Percentiles rank a stretch among this genome's conserved stretches.
These are phyloP conservation scores for Corchorus olitorius DNA, from an alignment of 345 rosid species.

Conservation along the genomic window DNA sequence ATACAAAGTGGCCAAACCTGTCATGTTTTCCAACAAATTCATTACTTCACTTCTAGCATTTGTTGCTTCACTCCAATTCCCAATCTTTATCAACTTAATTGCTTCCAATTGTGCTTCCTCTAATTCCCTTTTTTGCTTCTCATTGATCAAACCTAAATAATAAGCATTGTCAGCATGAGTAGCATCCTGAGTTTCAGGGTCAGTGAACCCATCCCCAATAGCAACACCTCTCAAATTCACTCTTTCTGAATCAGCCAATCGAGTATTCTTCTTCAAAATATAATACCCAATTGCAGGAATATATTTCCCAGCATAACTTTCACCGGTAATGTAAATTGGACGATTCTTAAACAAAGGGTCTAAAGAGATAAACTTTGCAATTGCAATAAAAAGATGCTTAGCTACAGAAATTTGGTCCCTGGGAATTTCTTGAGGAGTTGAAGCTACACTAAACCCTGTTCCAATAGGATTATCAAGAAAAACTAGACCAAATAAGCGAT, in stretches of 20 bases:
- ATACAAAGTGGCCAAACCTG: constrained; percentile 68
- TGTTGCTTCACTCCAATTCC: constrained; percentile 66
- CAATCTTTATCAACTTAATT: constrained; percentile 35
- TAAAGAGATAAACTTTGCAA: constrained; percentile 44
- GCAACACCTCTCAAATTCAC: constrained; percentile 66
- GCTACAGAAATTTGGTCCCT: constrained; percentile 54
- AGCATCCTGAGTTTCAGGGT: constrained; percentile 55
- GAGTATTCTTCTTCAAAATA: constrained; percentile 48
- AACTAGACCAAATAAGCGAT: constrained; percentile 69
- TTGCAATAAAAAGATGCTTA: constrained; percentile 61
- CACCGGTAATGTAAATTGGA: constrained; percentile 65
- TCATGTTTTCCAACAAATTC: constrained; percentile 49
- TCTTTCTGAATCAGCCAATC: constrained; percentile 24
- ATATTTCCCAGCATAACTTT: constrained; percentile 83
- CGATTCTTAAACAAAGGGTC: constrained; percentile 49
- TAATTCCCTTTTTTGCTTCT: constrained; percentile 55
- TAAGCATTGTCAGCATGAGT: constrained; percentile 63
- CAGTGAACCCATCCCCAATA: constrained; percentile 78
- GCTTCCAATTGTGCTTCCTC: constrained; percentile 53
- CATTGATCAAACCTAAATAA: constrained; percentile 63
- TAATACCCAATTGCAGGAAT: constrained; percentile 76
- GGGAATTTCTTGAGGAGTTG: constrained; percentile 57
- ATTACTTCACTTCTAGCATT: constrained; percentile 43
- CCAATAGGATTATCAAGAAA: constrained; percentile 85
- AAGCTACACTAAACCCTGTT: constrained; percentile 71